phyloP scores from a whole-genome alignment of 2,329 filamentous ascomycete genomes.

The Pyrenochaeta sp. region DNA sequence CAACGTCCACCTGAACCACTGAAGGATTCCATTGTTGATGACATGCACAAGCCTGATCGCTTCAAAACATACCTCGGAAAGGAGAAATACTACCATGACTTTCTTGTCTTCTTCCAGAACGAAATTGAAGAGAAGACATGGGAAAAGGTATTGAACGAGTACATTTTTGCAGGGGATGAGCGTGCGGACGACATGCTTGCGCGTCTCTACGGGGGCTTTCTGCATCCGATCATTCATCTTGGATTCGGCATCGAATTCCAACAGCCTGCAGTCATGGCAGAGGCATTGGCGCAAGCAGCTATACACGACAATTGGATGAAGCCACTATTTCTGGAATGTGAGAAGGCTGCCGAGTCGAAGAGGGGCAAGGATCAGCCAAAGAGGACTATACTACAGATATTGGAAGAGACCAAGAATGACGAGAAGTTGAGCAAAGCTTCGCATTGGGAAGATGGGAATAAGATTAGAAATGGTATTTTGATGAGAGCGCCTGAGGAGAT shows the following conservation, averaged over 20 bases:
- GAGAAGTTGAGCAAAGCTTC: slow-evolving; percentile 65
- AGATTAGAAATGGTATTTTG: slow-evolving; percentile 74
- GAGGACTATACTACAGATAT: slow-evolving; percentile 64
- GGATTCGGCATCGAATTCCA: slow-evolving; percentile 85
- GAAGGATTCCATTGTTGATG: slow-evolving; percentile 61
- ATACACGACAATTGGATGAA: slow-evolving; percentile 70
- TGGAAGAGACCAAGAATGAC: slow-evolving; percentile 67
- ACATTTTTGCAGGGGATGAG: slow-evolving; percentile 73
- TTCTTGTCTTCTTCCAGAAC: slow-evolving; percentile 76
- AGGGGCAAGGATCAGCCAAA: slow-evolving; percentile 16
- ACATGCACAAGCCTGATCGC: slow-evolving; percentile 64
- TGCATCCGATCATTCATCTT: slow-evolving; percentile 85
- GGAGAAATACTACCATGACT: slow-evolving; percentile 73
- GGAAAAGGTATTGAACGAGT: slow-evolving; percentile 68
- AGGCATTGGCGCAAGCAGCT: slow-evolving; percentile 79
- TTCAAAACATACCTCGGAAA: slow-evolving; percentile 71
- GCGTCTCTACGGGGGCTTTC: slow-evolving; percentile 73
- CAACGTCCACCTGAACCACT: slow-evolving; percentile 65
- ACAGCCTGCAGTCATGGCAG: slow-evolving; percentile 82
- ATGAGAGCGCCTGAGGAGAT: slow-evolving; percentile 70
- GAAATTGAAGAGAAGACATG: slow-evolving; percentile 74
- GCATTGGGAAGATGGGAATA: slow-evolving; percentile 65
- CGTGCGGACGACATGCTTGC: slow-evolving; percentile 73
- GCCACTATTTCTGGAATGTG: slow-evolving; percentile 63
- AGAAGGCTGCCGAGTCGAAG: slow-evolving; percentile 55